Evolutionary conservation across 768 basidiomycete species (phyloP), one percentile per base, ranked within the genome.

Genomic region (Boletus reticuloceps): DNA sequence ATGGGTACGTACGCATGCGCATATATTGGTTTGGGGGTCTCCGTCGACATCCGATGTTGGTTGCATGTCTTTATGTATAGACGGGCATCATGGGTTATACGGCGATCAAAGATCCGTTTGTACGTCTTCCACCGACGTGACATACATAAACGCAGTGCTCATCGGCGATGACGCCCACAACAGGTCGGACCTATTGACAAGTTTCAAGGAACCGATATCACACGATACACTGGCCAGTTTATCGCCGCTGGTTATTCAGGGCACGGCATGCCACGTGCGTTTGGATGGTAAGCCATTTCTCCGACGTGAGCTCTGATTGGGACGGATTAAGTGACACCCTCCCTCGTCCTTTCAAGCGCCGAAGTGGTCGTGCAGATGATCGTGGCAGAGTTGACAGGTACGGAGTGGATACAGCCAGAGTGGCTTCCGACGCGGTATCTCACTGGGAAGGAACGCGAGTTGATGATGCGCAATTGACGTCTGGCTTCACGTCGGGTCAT

Each of bases 1-100:
- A 77, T 94, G 92, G 91, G 90, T 89, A 47, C 41, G 53, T 48
- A 9, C 20, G n/a, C 20, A 22, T 19, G 39, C 16, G 39, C 8
- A 40, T 10, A 12, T n/a, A 4, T 17, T 19, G 5, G n/a, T 9
- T 40, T 40, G 6, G n/a, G 17, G 16, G 27, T 27, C 27, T 27
- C 27, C 27, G 9, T 27, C 9, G 9, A 27, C 13, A 13, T 13
- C 34, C 13, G 11, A 14, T 36, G 0, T 3, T 47, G 29, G 10
- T 47, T 41, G 29, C 42, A 19, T 6, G 20, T 16, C 4, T 25
- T 6, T 47, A 14, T n/a, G 39, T 38, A 9, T 39, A 91, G 91
- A 89, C 87, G 1, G 92, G 91, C 0, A 89, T 94, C 42, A 91
- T 91, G 89, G 91, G 83, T 0, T 89, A 74, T 60, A 88, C 90